Evolutionary conservation across 148 eudicot genomes (phyloP), one percentile per base, ranked within the genome.

Genomic region (Cornus kousa): DNA sequence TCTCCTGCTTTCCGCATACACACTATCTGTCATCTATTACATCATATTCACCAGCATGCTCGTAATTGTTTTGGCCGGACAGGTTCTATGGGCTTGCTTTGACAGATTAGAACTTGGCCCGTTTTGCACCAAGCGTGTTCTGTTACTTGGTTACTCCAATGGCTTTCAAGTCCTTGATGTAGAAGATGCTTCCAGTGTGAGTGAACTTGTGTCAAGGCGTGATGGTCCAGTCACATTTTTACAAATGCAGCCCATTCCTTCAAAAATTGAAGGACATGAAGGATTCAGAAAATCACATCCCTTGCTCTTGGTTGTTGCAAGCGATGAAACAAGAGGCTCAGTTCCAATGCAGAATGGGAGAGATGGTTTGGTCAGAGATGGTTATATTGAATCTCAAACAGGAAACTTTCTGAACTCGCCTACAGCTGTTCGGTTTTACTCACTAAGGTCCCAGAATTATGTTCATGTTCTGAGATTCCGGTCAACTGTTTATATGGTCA

Each of bases 131-230:
- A 92, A 88, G 84, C 91, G 75, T 65, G 91, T 96, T 79, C 92
- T 96, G 70, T 80, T 96, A 71, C 94, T 96, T 81, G 99, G 99
- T 46, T 96, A 96, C 76, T 84, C 85, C 70, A 93, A 92, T 83
- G 99, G 99, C 50, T 96, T 93, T 78, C 99, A 96, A 90, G 92
- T 96, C 48, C 86, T 96, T 74, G 99, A 96, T 86, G 95, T 96
- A 14, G 95, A 92, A 67, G 95, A 96, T 87, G 98, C 97, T 77
- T 91, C 97, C 40, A 87, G 82, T 77, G 88, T 96, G 74, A 87
- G 81, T 80, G 98, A 96, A 85, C 76, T 96, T 75, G 98, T 96
- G 76, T 96, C 99, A 53, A 86, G 81, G 82, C 99, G 97, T 78
- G 99, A 96, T 81, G 93, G 90, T 77, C 91, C 93, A 46, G 94